Base-by-base conservation (phyloP, 2,329 filamentous ascomycete genomes). In the Fusarium proliferatum region DNA sequence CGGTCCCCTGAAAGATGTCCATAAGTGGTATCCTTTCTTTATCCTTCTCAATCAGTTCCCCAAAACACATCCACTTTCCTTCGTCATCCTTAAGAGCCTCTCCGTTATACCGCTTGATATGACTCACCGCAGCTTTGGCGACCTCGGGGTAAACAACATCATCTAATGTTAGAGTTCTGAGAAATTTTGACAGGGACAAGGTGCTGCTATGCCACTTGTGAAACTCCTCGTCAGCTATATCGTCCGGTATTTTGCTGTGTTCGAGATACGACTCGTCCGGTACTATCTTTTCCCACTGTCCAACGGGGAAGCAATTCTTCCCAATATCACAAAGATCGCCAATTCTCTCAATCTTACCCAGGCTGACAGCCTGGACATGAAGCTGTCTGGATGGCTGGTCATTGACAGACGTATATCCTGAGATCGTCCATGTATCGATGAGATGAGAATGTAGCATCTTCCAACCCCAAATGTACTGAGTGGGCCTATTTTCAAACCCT, bases 41-140 rank as follows among this genome's bases (percentile, higher is more conserved):
- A 3, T 48, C 19, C 0, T n/a, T 8, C 10, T n/a, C 19, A 2
- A 0, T 30, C 1, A 30, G 13, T 9, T 48, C 13, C 4, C 45
- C 28, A 11, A 48, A 48, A 16, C 19, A 48, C 3, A 6, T 48
- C 26, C 26, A 48, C 10, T 2, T 4, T 8, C 9, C 19, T 16
- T 48, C 19, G 3, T 12, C 19, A n/a, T 16, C 26, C 2, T 30
- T 30, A 1, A 30, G 26, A 30, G 4, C 13, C 2, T 30, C 45
- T 16, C 28, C 21, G 9, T 49, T 49, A 12, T 49, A 49, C 12
- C 46, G 19, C 15, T 33, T 49, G 9, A 49, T 49, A 30, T 49
- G 46, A 17, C 28, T 49, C 0, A 49, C 5, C 8, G 46, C 9
- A 0, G 46, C 46, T 30, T 49, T 49, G 6, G 46, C 46, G 28